phyloP scores from a whole-genome alignment of 257 asterid species.

The Salvia hispanica region DNA sequence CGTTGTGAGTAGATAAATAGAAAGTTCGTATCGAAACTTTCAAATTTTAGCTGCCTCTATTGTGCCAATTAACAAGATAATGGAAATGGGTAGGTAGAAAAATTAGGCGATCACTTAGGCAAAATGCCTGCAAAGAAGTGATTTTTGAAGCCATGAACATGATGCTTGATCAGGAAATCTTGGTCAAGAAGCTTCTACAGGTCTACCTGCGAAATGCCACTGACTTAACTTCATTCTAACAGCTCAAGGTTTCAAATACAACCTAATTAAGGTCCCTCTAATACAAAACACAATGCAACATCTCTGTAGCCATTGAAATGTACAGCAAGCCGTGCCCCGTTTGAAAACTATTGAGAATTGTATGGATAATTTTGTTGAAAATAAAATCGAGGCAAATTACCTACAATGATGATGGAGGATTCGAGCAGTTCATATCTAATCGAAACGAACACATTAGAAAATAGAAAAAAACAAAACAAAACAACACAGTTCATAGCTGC shows the following conservation, averaged over 20 bases:
- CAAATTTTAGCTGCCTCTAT: not conserved
- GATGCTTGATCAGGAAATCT: not conserved
- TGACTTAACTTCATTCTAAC: not conserved
- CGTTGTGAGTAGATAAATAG: not conserved
- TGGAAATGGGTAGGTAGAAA: not conserved
- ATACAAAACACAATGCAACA: not conserved
- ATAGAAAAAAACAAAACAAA: conserved; percentile 13
- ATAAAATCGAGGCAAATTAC: not conserved
- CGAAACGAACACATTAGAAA: not conserved
- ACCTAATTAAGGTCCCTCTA: not conserved
- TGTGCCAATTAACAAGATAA: not conserved
- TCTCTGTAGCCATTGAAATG: not conserved
- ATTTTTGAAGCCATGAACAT: not conserved
- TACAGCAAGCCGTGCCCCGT: not conserved
- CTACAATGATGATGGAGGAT: not conserved
- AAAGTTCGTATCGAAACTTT: not conserved
- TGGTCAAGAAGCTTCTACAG: not conserved
- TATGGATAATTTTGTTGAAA: not conserved
- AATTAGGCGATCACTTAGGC: conserved; percentile 6
- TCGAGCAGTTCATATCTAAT: not conserved
- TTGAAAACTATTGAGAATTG: not conserved
- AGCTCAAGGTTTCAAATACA: not conserved
- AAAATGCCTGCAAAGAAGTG: conserved; percentile 8
- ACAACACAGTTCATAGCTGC: too few species aligned
- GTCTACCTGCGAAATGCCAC: conserved; percentile 11